Percentiles rank a stretch among this genome's conserved stretches.
Conservation (phyloP, 2,329 filamentous ascomycete genomes). For the Xylariaceae sp. region DNA sequence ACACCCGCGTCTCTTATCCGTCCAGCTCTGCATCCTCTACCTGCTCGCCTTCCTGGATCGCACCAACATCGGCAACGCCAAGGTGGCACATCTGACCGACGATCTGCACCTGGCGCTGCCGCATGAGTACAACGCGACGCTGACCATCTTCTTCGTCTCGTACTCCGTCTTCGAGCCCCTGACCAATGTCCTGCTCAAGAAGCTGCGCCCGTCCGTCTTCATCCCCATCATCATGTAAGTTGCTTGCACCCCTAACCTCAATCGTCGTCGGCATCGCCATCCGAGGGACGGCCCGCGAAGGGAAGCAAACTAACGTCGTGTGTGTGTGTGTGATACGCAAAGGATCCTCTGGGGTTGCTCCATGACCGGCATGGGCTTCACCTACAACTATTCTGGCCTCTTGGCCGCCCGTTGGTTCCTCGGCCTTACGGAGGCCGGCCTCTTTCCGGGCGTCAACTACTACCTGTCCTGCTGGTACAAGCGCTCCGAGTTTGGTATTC, state of each 20-base stretch:
- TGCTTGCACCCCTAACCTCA: constrained; percentile 28
- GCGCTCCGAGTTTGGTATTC: constrained; percentile 76
- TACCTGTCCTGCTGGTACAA: constrained; percentile 86
- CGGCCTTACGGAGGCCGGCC: constrained; percentile 72
- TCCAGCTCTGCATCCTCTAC: constrained; percentile 68
- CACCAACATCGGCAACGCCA: constrained; percentile 75
- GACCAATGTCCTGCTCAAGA: constrained; percentile 81
- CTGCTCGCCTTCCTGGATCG: constrained; percentile 74
- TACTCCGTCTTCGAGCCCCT: constrained; percentile 79
- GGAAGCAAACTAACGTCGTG: constrained; percentile 27
- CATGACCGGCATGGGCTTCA: constrained; percentile 72
- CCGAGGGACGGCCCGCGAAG: not conserved
- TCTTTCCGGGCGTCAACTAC: constrained; percentile 78
- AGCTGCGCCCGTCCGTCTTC: constrained; percentile 74
- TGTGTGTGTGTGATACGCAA: constrained; percentile 3
- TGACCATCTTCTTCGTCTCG: constrained; percentile 86
- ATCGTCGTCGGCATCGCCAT: not conserved
- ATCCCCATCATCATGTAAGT: constrained; percentile 77
- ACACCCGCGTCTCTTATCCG: not conserved
- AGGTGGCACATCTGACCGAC: constrained; percentile 55
- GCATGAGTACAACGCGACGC: constrained; percentile 70
- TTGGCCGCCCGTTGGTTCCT: constrained; percentile 72
- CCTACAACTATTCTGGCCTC: constrained; percentile 63
- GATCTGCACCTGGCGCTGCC: constrained; percentile 62
- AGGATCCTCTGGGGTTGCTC: constrained; percentile 67